Conservation (phyloP, 768 basidiomycete genomes). For the Kwoniella dejecticola region DNA sequence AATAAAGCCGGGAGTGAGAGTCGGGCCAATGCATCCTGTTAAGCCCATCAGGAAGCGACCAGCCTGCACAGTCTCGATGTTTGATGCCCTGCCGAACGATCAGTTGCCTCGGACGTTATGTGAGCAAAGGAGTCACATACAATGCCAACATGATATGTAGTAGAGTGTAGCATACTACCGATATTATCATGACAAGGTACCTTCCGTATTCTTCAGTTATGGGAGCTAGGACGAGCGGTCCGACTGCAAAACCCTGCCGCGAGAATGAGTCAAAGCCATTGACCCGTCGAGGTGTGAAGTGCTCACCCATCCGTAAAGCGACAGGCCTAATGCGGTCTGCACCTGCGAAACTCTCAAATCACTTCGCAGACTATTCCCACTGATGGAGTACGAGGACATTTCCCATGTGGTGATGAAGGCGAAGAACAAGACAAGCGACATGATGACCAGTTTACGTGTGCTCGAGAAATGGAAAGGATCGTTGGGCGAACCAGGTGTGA, state of each 20-base stretch:
- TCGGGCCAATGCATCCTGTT: conserved; percentile 52
- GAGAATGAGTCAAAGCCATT: neutral
- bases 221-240: conserved; percentile 48
- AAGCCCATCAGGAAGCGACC: conserved; percentile 53
- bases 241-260: conserved; percentile 43
- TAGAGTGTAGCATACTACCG: conserved; percentile 12
- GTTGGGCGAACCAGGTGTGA: conserved; percentile 29
- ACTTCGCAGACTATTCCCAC: conserved; percentile 31
- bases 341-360: conserved; percentile 37
- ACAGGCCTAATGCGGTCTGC: conserved; percentile 42
- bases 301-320: conserved; percentile 34
- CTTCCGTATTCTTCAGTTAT: conserved; percentile 48
- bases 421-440: conserved; percentile 39
- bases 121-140: conserved; percentile 9
- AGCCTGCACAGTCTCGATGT: conserved; percentile 54
- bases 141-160: conserved; percentile 21
- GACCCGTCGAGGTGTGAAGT: neutral
- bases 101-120: conserved; percentile 13
- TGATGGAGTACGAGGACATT: conserved; percentile 40
- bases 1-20: conserved; percentile 56
- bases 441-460: conserved; percentile 37
- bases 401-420: conserved; percentile 33
- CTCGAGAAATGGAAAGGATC: conserved; percentile 41
- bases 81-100: conserved; percentile 48
- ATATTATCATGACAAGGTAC: conserved; percentile 39